phyloP scores from a whole-genome alignment of 371 early-diverging fungal genomes.

The Syncephalastrum contaminatum region DNA sequence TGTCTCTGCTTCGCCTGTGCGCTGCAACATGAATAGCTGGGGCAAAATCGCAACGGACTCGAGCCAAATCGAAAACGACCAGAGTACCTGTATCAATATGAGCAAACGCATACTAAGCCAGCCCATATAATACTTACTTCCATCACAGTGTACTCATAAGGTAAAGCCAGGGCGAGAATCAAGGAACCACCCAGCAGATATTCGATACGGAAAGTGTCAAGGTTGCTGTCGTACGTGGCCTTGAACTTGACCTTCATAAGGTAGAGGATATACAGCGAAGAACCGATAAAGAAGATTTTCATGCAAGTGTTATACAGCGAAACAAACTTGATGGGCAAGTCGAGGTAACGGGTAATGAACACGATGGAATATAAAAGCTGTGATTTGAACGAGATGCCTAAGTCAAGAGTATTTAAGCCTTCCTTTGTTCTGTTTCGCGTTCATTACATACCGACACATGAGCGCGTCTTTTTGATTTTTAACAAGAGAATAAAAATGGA shows the following conservation, averaged over 20 bases:
- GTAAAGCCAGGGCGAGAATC: constrained; percentile 69
- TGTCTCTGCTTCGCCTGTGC: constrained; percentile 98
- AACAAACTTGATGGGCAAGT: constrained; percentile 75
- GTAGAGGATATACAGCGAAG: constrained; percentile 88
- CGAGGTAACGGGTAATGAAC: constrained; percentile 95
- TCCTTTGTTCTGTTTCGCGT: neutral
- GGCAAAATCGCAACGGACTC: constrained; percentile 99
- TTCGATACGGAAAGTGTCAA: constrained; percentile 92
- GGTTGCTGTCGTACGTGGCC: constrained; percentile 87
- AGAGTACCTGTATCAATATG: constrained; percentile 58
- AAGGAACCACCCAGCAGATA: constrained; percentile 75
- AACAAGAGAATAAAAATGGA: constrained; percentile 91
- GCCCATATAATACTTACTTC: constrained; percentile 52
- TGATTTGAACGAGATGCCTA: constrained; percentile 97
- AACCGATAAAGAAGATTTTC: constrained; percentile 93
- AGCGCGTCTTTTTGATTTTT: constrained; percentile 84
- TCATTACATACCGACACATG: constrained; percentile 74
- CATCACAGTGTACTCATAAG: constrained; percentile 65
- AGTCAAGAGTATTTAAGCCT: constrained; percentile 1
- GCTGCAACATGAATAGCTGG: constrained; percentile 95
- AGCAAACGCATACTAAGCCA: neutral
- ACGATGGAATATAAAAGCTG: constrained; percentile 95
- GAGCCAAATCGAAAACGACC: constrained; percentile 96
- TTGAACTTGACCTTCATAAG: constrained; percentile 86
- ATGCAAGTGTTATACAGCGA: constrained; percentile 94